Base-by-base conservation (phyloP, 2,329 filamentous ascomycete species). In the Aciculosporium take region DNA sequence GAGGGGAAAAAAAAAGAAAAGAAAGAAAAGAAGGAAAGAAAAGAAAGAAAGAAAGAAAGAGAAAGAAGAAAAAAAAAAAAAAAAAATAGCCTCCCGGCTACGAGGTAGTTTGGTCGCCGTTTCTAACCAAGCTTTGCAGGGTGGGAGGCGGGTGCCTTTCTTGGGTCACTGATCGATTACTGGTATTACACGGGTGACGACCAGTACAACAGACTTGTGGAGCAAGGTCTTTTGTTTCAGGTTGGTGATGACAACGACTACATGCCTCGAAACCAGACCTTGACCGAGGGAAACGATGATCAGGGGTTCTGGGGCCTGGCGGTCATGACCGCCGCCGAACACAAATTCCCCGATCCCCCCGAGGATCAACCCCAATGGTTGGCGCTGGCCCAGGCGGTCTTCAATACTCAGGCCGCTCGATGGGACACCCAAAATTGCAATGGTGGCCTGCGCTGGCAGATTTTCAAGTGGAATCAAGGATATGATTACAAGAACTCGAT, bases 401-500 rank as follows among this genome's bases (percentile, higher is more conserved):
- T 91, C 66, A 85, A 93, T 57, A 80, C 77, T 2, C 84, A 89
- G 53, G 77, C 76, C 2, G 65, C 67, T 23, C 74, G 84, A 29
- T 91, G 84, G 85, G 83, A 88, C 47, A 66, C 58, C 1, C 59
- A 67, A 1, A 63, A 74, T 39, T 93, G 85, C 51, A 69, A 67
- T n/a, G 85, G 85, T 31, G 86, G 85, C 5, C 58, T 91, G 39
- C 74, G 82, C 46, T 89, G 84, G 84, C 86, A 94, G 61, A 86
- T 94, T 37, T 89, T 83, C 56, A 69, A 74, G 1, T 87, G 84
- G 66, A 91, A 93, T 55, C 76, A 72, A 31, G 87, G 86, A 12
- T 94, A 80, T 60, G 72, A 81, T 51, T 87, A 89, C 69, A 91
- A 79, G 53, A 79, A 79, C 45, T 69, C 74, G 2, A 76, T 79